Evolutionary conservation across 805 yeast genomes (phyloP).

Genomic region (Torulaspora maleeae): DNA sequence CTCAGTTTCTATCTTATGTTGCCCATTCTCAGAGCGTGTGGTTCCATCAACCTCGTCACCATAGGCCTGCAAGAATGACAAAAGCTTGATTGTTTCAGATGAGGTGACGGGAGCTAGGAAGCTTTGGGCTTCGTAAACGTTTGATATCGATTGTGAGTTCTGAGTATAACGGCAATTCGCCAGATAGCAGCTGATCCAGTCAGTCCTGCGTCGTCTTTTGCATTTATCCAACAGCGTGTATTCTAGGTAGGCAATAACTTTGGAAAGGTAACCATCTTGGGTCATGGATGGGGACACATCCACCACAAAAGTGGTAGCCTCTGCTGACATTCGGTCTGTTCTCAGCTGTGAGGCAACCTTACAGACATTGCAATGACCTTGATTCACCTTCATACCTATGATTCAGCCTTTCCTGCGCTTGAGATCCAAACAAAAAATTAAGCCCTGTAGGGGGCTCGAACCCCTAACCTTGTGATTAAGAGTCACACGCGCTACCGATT

Average conservation of each 20-base stretch:
- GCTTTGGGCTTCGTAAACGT: conserved; percentile 19
- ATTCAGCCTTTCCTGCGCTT: neutral
- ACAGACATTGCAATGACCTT: neutral
- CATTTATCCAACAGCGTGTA: conserved; percentile 27
- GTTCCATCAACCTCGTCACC: conserved; percentile 1
- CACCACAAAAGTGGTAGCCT: conserved; percentile 28
- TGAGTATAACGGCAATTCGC: conserved; percentile 18
- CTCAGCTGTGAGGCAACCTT: neutral
- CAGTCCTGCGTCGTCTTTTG: conserved; percentile 31
- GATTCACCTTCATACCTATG: neutral
- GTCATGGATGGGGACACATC: conserved; percentile 26
- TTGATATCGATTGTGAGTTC: conserved; percentile 22
- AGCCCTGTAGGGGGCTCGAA: conserved; percentile 30
- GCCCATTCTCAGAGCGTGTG: neutral
- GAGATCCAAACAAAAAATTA: conserved; percentile 1
- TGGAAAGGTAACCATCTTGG: conserved; percentile 10
- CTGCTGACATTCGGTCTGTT: conserved; percentile 17
- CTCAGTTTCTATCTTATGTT: neutral
- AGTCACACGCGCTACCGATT: conserved; percentile 29
- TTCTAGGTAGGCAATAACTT: conserved; percentile 27
- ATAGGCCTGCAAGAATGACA: conserved; percentile 12
- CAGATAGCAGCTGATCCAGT: conserved; percentile 25
- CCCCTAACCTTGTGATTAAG: conserved; percentile 29
- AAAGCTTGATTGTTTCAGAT: conserved; percentile 6
- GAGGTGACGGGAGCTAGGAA: conserved; percentile 26